Evolutionary conservation across 73 alveolate species (phyloP), one percentile per base, ranked within the genome.

Genomic region (Breviolum minutum): DNA sequence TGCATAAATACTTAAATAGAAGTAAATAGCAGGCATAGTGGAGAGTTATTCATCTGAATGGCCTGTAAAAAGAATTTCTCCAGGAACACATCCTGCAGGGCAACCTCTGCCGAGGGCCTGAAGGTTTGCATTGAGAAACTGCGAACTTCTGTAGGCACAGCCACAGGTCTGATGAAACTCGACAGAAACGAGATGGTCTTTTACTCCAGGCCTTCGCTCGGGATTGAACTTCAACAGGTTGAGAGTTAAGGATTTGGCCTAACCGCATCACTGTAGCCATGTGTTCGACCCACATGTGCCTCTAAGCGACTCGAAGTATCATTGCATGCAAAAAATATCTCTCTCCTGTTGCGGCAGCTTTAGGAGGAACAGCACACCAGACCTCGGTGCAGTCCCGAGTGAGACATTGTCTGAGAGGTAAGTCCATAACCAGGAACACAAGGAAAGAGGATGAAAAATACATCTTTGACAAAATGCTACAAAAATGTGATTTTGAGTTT

Each of bases 61-160:
- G 95, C 95, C 95, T 90, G 96, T 76, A 69, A 13, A 60, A 70
- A 90, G 73, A 90, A 90, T 63, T 90, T 90, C 74, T 90, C 96
- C 76, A 90, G 96, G 96, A 90, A 90, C 91, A 82, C 87, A 71
- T 90, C 96, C 70, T 71, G 96, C 29, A 90, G 96, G 40, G 96
- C 96, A 71, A 71, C 54, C 87, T 90, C 96, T 29, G 96, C 96
- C 8, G 96, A 90, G 83, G 96, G 96, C 95, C 95, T 88, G 11
- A 63, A 64, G 40, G 74, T 20, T 19, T 27, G 48, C n/a, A 19
- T 54, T 27, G 86, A 54, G 74, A 29, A 79, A 9, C 16, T n/a
- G 87, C 87, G 19, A 9, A n/a, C 66, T 27, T 27, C 63, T 8
- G 27, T 27, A n/a, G 20, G 88, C 88, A 29, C 88, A 27, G 62